Base-by-base conservation (phyloP, 805 yeast genomes). In the Cyberlindnera xishuangbannaensis region DNA sequence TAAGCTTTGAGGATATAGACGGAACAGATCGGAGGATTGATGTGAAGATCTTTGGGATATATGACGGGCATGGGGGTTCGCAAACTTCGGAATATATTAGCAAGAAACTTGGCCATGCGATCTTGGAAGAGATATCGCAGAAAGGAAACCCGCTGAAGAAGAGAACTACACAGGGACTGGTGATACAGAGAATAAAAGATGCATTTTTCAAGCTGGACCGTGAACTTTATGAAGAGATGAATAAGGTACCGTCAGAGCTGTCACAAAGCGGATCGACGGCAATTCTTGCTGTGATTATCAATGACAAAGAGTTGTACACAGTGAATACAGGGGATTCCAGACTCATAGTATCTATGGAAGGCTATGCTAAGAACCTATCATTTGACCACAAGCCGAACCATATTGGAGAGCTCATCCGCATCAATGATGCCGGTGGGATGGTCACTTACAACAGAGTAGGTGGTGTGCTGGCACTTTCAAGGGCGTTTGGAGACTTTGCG, bases 371-470 rank as follows among this genome's bases (percentile, higher is more conserved):
- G 53, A 69, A 64, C 5, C 45, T 81, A 42, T 78, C 85, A 7
- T 80, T 67, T 50, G 90, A 82, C 60, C 98, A 90, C 64, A 90
- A 90, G 64, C 97, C 98, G 15, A 83, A 83, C 27, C 87, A 90
- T 55, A 94, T 85, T 57, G 97, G 97, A 33, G 98, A 90, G 59
- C 72, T 82, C 56, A 77, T 92, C 25, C 69, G 98, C 53, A 90
- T 90, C 39, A 78, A 79, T 46, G 86, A 88, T 34, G 95, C 95
- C 18, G 97, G 97, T 37, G 97, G 97, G 4, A 84, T 77, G 48
- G 96, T 90, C 19, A 95, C 85, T 28, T 73, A 78, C 57, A 95
- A 95, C 35, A 74, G 98, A 59, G 97, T 90, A 31, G 92, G 92
- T 56, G 97, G 97, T 34, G 85, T 87, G 45, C 71, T 90, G 58